Conservation (phyloP, 2,329 filamentous ascomycete species). For the Fusarium bulbicola region DNA sequence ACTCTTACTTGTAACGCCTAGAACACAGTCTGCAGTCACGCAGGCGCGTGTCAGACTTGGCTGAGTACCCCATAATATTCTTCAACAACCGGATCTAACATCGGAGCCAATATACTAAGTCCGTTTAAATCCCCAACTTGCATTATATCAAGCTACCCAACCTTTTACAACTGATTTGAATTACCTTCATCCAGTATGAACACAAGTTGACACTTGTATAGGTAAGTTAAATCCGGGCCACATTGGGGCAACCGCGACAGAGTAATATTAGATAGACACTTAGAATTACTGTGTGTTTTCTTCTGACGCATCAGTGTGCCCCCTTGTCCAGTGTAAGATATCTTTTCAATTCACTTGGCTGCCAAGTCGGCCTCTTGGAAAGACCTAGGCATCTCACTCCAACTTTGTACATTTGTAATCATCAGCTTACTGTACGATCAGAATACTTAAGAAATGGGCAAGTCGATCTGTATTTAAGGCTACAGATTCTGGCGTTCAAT, state of each 20-base stretch:
- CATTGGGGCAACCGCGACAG: no score
- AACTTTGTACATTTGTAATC: not conserved
- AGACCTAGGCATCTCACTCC: not conserved
- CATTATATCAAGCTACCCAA: not conserved
- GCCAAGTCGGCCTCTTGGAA: not conserved
- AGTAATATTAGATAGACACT: fast-evolving
- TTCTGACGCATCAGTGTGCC: not conserved
- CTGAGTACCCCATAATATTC: not conserved
- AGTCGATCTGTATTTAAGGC: not conserved
- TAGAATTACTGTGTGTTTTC: fast-evolving
- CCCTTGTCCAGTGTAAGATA: fast-evolving
- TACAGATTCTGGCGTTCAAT: fast-evolving
- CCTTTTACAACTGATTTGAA: fast-evolving
- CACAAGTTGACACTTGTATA: no score
- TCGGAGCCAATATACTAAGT: not conserved
- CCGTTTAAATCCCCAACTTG: not conserved
- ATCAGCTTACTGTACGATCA: not conserved
- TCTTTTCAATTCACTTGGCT: fast-evolving
- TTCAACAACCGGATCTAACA: not conserved
- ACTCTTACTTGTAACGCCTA: not conserved
- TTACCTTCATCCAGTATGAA: no score
- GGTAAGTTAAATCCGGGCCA: no score
- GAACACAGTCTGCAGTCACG: not conserved
- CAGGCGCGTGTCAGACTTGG: no score
- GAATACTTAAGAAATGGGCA: fast-evolving